These are phyloP conservation scores for Serendipita sp. DNA, from an alignment of 768 basidiomycete genomes.

Conservation along the genomic window DNA sequence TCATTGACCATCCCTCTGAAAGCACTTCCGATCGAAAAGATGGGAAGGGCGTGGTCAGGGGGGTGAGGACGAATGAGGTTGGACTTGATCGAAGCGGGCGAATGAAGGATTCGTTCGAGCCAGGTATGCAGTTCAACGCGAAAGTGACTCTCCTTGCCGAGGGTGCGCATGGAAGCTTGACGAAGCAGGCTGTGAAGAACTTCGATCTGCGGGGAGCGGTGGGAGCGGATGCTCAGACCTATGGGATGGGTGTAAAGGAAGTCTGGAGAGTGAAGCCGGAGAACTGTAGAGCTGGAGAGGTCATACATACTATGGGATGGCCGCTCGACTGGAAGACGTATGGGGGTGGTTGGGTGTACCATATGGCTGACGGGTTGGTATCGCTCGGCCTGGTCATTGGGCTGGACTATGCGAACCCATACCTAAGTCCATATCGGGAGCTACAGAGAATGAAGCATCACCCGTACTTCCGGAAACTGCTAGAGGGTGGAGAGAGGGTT, in stretches of 20 bases:
- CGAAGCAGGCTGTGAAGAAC: conserved; percentile 58
- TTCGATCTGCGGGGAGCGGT: conserved; percentile 54
- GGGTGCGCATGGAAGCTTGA: conserved; percentile 84
- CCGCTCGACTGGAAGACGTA: conserved; percentile 72
- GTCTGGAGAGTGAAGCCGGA: conserved; percentile 76
- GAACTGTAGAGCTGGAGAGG: conserved; percentile 46
- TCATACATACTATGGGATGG: conserved; percentile 93
- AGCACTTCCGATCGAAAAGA: background rate
- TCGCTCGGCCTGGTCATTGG: conserved; percentile 85
- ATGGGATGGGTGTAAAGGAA: conserved; percentile 91
- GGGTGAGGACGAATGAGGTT: conserved; percentile 86
- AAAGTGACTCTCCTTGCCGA: conserved; percentile 87
- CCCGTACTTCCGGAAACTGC: conserved; percentile 70
- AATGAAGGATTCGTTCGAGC: conserved; percentile 80
- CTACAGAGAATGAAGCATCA: conserved; percentile 93
- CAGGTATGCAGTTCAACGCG: conserved; percentile 90
- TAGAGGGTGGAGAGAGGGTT: conserved; percentile 61
- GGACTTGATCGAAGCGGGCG: conserved; percentile 64
- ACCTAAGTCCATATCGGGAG: conserved; percentile 80
- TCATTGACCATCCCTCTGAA: conserved; percentile 20
- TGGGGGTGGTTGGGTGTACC: conserved; percentile 90
- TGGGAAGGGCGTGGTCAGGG: conserved; percentile 30
- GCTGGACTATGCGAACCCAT: conserved; percentile 89
- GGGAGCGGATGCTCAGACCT: conserved; percentile 72
- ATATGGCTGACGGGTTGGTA: conserved; percentile 85